phyloP scores from a whole-genome alignment of 352 stramenopile species.

The Phytopythium delawarense region DNA sequence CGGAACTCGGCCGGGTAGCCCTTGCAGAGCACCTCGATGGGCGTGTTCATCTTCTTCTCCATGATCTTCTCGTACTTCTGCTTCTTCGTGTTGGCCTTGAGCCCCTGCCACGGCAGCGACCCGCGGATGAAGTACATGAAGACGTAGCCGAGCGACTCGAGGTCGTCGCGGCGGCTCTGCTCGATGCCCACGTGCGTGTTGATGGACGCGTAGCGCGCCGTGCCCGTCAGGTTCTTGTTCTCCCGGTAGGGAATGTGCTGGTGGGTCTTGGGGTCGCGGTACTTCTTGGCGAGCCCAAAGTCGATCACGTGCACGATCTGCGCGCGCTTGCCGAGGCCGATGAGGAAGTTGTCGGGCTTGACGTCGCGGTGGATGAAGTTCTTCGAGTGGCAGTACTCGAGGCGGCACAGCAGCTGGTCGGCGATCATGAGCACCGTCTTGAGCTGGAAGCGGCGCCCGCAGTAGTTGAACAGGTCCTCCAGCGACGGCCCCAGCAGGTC shows the following conservation, averaged over 20 bases:
- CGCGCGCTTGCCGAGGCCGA: conserved; percentile 83
- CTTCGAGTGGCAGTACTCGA: conserved; percentile 88
- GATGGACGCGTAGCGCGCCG: conserved; percentile 97
- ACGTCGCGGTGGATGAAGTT: conserved; percentile 91
- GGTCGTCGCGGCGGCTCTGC: conserved; percentile 96
- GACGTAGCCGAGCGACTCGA: conserved; percentile 96
- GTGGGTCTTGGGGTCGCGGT: conserved; percentile 85
- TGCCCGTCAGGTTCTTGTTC: conserved; percentile 93
- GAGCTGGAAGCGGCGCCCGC: conserved; percentile 86
- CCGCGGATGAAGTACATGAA: conserved; percentile 95
- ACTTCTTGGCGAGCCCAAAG: conserved; percentile 90
- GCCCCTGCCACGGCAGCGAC: conserved; percentile 96
- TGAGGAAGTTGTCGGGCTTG: conserved; percentile 90
- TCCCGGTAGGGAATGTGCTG: conserved; percentile 90
- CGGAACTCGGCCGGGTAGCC: conserved; percentile 96
- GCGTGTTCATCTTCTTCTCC: conserved; percentile 98
- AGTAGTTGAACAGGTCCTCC: conserved; percentile 89
- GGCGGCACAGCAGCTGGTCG: conserved; percentile 78
- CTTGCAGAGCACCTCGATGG: conserved; percentile 91
- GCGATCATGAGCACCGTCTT: conserved; percentile 97
- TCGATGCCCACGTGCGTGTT: conserved; percentile 99
- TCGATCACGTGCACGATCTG: conserved; percentile 87
- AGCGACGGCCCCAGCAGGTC: conserved; percentile 97
- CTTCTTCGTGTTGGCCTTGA: conserved; percentile 95
- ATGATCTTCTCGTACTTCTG: conserved; percentile 99